Conservation (phyloP, 129 eudicot species). For the Flaveria brownii region DNA sequence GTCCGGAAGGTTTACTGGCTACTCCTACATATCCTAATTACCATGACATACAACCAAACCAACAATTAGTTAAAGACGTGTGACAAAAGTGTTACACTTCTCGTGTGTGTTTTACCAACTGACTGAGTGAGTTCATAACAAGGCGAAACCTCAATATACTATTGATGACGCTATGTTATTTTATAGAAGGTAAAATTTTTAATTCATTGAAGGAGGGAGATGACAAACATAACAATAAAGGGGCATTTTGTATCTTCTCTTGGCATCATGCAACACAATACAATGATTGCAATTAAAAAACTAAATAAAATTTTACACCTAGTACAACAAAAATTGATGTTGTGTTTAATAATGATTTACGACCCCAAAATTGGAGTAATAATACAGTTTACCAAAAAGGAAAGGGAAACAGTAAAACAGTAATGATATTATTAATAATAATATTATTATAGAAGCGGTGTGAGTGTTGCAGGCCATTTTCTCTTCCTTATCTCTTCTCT, state of each 20-base stretch:
- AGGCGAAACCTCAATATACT: background rate
- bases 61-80: too few relatives aligned
- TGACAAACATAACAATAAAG: conserved; percentile 28
- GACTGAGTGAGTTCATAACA: too few relatives aligned
- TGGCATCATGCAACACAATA: conserved; percentile 24
- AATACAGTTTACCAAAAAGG: conserved; percentile 6
- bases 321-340: background rate
- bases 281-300: background rate
- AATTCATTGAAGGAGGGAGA: background rate
- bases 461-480: background rate
- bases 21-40: too few relatives aligned
- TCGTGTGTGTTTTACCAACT: too few relatives aligned
- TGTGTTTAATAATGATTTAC: background rate
- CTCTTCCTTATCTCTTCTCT: conserved; percentile 64
- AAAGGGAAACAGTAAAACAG: background rate
- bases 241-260: conserved; percentile 28
- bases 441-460: conserved; percentile 25
- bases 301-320: background rate
- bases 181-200: background rate
- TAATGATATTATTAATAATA: too few relatives aligned
- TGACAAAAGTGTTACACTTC: too few relatives aligned
- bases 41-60: too few relatives aligned
- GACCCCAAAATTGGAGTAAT: background rate
- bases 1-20: too few relatives aligned
- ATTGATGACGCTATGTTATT: background rate